phyloP scores from a whole-genome alignment of 2,329 filamentous ascomycete species.

The Ophiocordyceps sinensis region DNA sequence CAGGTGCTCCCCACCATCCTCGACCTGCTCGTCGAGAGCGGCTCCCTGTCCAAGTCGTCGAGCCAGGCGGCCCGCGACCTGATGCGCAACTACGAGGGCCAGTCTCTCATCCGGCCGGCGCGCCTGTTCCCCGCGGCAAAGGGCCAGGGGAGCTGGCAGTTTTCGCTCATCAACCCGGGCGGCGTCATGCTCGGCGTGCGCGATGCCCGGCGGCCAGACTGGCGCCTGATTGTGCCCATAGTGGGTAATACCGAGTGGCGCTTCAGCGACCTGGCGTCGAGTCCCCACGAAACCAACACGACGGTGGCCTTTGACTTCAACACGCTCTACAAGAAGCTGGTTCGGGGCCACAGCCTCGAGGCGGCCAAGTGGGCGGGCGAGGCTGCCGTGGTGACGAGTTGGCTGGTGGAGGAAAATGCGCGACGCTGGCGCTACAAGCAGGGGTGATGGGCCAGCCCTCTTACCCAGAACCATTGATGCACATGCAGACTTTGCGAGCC shows the following conservation, averaged over 20 bases:
- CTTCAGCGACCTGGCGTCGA: slow-evolving; percentile 13
- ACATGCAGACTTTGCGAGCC: too few species aligned
- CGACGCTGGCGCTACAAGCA: slow-evolving; percentile 15
- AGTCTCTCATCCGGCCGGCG: slow-evolving; percentile 17
- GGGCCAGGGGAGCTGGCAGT: slow-evolving; percentile 10
- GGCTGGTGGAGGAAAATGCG: slow-evolving; percentile 19
- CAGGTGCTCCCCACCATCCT: slow-evolving; percentile 20
- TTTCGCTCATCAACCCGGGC: slow-evolving; percentile 10
- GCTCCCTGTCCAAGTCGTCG: slow-evolving; percentile 13
- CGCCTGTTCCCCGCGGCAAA: slow-evolving; percentile 5
- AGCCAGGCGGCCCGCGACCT: slow-evolving; percentile 13
- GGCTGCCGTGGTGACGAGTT: slow-evolving; percentile 15
- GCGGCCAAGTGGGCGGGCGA: slow-evolving; percentile 16
- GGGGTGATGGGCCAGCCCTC: neutral
- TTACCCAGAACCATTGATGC: too few species aligned
- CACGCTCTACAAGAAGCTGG: slow-evolving; percentile 7
- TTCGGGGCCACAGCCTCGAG: slow-evolving; percentile 8
- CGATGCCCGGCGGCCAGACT: slow-evolving; percentile 7
- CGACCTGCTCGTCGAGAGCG: slow-evolving; percentile 18
- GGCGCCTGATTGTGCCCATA: slow-evolving; percentile 10
- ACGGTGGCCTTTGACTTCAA: slow-evolving; percentile 11
- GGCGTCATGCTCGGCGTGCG: slow-evolving; percentile 9
- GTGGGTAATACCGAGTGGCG: slow-evolving; percentile 14
- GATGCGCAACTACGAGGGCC: slow-evolving; percentile 18
- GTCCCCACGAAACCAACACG: slow-evolving; percentile 13